Evolutionary conservation across 371 early-diverging fungal species (phyloP).

Genomic region (Smittium culicis): DNA sequence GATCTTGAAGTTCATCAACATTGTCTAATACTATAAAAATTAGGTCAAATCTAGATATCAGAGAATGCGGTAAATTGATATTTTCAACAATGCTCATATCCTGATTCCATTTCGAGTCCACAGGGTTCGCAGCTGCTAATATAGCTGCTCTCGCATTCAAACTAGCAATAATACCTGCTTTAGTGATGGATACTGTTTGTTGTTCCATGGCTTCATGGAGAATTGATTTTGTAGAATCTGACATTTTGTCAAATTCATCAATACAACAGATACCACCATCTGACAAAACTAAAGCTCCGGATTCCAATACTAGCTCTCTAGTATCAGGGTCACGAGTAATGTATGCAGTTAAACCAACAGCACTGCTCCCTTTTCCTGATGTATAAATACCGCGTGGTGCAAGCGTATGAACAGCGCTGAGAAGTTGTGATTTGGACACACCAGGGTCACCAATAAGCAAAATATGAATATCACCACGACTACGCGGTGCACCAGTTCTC

Average conservation of each 20-base stretch:
- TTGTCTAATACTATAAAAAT: slow-evolving; percentile 79
- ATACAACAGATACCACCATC: slow-evolving; percentile 90
- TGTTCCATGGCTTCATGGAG: slow-evolving; percentile 97
- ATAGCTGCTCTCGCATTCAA: slow-evolving; percentile 86
- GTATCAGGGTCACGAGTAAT: slow-evolving; percentile 74
- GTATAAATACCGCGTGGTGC: slow-evolving; percentile 89
- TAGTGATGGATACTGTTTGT: slow-evolving; percentile 80
- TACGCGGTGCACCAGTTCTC: slow-evolving; percentile 78
- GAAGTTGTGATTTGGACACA: slow-evolving; percentile 86
- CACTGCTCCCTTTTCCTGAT: slow-evolving; percentile 80
- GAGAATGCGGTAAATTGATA: slow-evolving; percentile 89
- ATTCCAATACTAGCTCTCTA: slow-evolving; percentile 80
- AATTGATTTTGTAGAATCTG: slow-evolving; percentile 69
- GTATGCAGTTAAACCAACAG: slow-evolving; percentile 86
- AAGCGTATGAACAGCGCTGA: slow-evolving; percentile 72
- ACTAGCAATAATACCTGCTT: slow-evolving; percentile 89
- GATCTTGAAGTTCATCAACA: slow-evolving; percentile 55
- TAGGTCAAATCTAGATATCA: slow-evolving; percentile 95
- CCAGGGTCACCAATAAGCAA: slow-evolving; percentile 98
- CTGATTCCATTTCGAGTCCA: slow-evolving; percentile 71
- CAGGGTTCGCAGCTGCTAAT: slow-evolving; percentile 82
- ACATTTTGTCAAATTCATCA: slow-evolving; percentile 92
- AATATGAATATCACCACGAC: slow-evolving; percentile 91
- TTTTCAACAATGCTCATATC: slow-evolving; percentile 70
- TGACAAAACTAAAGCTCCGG: slow-evolving; percentile 82